Base-by-base conservation (phyloP, 768 basidiomycete genomes). In the Mycena epipterygia region DNA sequence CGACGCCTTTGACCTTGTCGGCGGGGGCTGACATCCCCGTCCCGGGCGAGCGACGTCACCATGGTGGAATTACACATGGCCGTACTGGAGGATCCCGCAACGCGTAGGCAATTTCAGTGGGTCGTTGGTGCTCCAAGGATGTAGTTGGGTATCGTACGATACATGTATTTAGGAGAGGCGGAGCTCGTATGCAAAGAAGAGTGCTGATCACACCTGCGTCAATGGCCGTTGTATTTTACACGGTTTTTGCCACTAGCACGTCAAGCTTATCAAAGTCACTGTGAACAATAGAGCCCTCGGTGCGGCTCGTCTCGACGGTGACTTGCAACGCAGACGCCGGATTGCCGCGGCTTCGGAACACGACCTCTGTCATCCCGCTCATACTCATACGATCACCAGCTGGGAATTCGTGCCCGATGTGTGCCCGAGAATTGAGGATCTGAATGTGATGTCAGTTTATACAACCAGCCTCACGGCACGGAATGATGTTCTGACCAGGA, bases 1-100 rank as follows among this genome's bases (percentile, higher is more conserved):
- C 68, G 5, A 79, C 80, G 4, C 78, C 77, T 6, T 70, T 80
- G 72, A 74, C 64, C n/a, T 77, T 75, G 65, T 78, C 80, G 12
- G 73, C 77, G 37, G 80, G 76, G 2, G 44, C 79, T 5, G 67
- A 74, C 13, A 80, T 76, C 71, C 75, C 75, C 29, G 73, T 70
- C 11, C 73, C 73, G 25, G 73, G 67, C 0, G 73, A 76, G 53
- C 62, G 67, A 3, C 65, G 41, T 6, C 68, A 68, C 21, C 68
- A 72, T 23, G 68, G 46, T 23, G 44, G 49, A 8, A 68, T 74
- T 61, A 76, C 75, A 25, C 52, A 62, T 53, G 75, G 75, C 12
- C 73, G 59, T 63, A 44, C 48, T 6, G 80, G 80, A 27, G 79
- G 79, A 14, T 74, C 76, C 39, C 75, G 74, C 17, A n/a, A n/a